Evolutionary conservation across 75 land plant genomes (phyloP), one percentile per base, ranked within the genome.

Genomic region (Ceratopteris richardii): DNA sequence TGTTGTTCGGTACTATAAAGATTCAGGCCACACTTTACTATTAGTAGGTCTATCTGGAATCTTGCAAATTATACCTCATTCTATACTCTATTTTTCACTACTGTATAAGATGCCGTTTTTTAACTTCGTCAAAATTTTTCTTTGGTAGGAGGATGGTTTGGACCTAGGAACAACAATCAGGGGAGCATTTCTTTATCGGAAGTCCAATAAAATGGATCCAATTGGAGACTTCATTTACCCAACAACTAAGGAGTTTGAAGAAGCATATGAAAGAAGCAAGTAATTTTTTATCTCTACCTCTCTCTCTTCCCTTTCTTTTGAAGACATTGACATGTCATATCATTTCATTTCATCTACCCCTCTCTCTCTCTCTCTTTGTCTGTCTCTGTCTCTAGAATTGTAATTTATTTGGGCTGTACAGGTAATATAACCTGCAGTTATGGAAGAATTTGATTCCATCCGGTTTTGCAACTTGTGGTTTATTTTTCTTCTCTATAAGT

Each of bases 61-160:
- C 18, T 13, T 48, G 51, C 13, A 40, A 40, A 40, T 40, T 40
- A n/a, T n/a, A n/a, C n/a, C n/a, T n/a, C n/a, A n/a, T n/a, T n/a
- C n/a, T n/a, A n/a, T n/a, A n/a, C n/a, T n/a, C n/a, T n/a, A n/a
- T n/a, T n/a, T n/a, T n/a, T n/a, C n/a, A n/a, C n/a, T n/a, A n/a
- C n/a, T n/a, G n/a, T n/a, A n/a, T n/a, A n/a, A n/a, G n/a, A n/a
- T n/a, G n/a, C n/a, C n/a, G n/a, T n/a, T n/a, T n/a, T n/a, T n/a
- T n/a, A n/a, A n/a, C n/a, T n/a, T n/a, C n/a, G n/a, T n/a, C n/a
- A n/a, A n/a, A n/a, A n/a, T n/a, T n/a, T n/a, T n/a, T n/a, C n/a
- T n/a, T n/a, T n/a, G n/a, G 56, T 76, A 93, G 96, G 91, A 93
- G 67, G 83, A 73, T 58, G 81, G 82, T 10, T 50, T 89, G n/a